These are phyloP conservation scores for Primulina eburnea DNA, from an alignment of 257 asterid genomes.

Conservation along the genomic window DNA sequence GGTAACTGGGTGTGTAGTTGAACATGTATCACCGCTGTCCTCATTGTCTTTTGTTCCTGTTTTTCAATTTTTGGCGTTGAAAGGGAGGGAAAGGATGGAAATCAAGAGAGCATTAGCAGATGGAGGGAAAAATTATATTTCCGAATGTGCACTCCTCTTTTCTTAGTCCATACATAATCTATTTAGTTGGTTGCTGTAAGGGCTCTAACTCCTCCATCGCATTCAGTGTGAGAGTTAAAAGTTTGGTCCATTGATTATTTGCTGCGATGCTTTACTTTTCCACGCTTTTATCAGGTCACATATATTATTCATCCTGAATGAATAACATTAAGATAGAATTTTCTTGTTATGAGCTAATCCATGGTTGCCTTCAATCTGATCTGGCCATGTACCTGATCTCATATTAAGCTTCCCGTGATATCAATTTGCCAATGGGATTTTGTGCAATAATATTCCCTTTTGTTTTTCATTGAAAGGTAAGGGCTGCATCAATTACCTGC, in stretches of 20 bases:
- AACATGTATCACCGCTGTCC: neutral
- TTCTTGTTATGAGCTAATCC: neutral
- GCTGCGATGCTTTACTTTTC: neutral
- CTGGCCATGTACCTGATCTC: neutral
- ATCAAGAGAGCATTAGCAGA: neutral
- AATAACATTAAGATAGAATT: neutral
- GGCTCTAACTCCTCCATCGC: neutral
- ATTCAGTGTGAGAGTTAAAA: neutral
- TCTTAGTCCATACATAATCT: neutral
- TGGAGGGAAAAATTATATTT: neutral
- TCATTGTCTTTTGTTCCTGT: neutral
- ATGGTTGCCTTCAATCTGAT: neutral
- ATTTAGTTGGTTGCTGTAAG: neutral
- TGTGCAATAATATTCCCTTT: constrained; percentile 23
- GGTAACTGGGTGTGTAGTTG: neutral
- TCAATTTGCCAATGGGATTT: neutral
- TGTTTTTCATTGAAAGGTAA: constrained; percentile 54
- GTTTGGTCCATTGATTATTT: neutral
- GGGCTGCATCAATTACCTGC: constrained; percentile 94
- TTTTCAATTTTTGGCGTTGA: too few relatives aligned
- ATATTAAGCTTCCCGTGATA: constrained; percentile 10
- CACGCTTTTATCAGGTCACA: neutral
- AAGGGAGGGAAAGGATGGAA: neutral
- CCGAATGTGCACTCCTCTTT: too few relatives aligned
- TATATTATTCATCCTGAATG: neutral